Base-by-base conservation (phyloP, 441 rosid species). In the Pelargonium fulgidum region DNA sequence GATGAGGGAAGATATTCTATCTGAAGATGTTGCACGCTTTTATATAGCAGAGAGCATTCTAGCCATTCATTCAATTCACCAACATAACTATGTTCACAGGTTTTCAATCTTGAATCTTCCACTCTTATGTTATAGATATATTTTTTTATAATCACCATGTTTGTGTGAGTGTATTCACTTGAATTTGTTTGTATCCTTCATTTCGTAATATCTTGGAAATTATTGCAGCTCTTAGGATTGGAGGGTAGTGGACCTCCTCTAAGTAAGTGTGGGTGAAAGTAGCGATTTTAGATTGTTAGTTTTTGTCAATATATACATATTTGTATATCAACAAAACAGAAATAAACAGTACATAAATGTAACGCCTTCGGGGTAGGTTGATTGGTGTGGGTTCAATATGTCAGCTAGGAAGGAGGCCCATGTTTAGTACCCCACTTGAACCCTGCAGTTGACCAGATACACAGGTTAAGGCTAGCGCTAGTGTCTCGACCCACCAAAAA, bases 21-120 rank as follows among this genome's bases (percentile, higher is more conserved):
- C 83, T 14, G 98, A 93, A 84, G 79, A 85, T 63, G 97, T 89
- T 42, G 94, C 98, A 33, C 85, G 76, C 73, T 93, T 93, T 77
- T 93, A 93, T 75, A 93, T 93, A 70, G 98, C 97, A 69, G 97
- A 89, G 75, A 90, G 98, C 79, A 86, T 90, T 70, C 81, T 89
- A 75, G 98, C 98, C 52, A 87, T 93, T 71, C 96, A 93, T 73
- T 93, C 98, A 17, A 93, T 93, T 77, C 98, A 93, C 81, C 82
- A 84, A 71, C 90, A 89, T 81, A 90, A 89, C 79, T 93, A 93
- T 72, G 86, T 90, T 78, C 98, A 93, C 80, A 92, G 98, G 98
- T 92, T 74, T 61, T 12, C 14, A 61, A 26, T 20, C 36, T 7
- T 22, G 16, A 16, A 19, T 16, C 26, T 4, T 59, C 4, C 4